Base-by-base conservation (phyloP, 1,139 yeast species). In the Hansenula lynferdii region DNA sequence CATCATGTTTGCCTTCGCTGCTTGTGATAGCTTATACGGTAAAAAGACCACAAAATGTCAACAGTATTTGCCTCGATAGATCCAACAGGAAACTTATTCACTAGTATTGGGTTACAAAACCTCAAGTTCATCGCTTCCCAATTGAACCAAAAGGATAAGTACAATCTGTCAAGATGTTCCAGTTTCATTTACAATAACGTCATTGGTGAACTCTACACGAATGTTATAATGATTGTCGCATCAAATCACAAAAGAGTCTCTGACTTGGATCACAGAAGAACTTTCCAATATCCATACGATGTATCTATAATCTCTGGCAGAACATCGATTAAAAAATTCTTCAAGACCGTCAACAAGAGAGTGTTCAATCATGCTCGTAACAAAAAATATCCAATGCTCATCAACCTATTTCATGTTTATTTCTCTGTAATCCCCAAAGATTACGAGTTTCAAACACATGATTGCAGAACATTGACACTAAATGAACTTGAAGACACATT, bases 301-400 rank as follows among this genome's bases (percentile, higher is more conserved):
- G 23, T 18, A 5, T 25, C 35, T 5, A 26, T 37, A 6, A 28
- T 40, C 4, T 34, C 39, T 3, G 20, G 35, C 5, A 19, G 15
- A 8, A 2, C 6, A 4, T 31, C 37, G 4, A 8, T 33, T 5
- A 35, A 33, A 17, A 32, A 27, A 20, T 37, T 38, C n/a, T 35
- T 38, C 34, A 35, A 27, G 20, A 33, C 22, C 2, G 10, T 28
- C 18, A 17, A 11, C 34, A 35, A 33, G 17, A 33, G 6, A 3
- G 14, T 21, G 4, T 21, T 12, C 6, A 15, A 14, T 15, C 6
- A 21, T n/a, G 16, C 20, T 16, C 4, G 12, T 7, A 16, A 11
- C 5, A 15, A 14, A 11, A 20, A 20, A 20, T 14, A 7, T 14
- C 6, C 22, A 5, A 6, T 9, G 5, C n/a, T 29, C 18, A 20